Conservation (phyloP, 225 moss, liverwort and hornwort genomes). For the Thuidium tamariscinum region DNA sequence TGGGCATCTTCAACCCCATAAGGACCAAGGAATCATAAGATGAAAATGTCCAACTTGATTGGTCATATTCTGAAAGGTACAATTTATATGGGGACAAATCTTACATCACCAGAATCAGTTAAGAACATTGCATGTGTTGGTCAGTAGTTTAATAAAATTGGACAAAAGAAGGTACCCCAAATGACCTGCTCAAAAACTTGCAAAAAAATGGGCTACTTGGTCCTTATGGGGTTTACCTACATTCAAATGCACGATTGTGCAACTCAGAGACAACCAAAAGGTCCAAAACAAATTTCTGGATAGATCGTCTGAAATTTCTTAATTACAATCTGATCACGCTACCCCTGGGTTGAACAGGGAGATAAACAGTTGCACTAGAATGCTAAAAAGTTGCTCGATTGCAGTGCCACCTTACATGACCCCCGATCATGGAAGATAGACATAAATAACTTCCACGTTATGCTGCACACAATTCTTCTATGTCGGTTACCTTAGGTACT, state of each 20-base stretch:
- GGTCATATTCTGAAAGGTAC: not conserved
- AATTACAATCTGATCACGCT: not conserved
- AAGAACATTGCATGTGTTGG: not conserved
- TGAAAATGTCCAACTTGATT: not conserved
- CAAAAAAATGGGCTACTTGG: not conserved
- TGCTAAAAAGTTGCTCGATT: not conserved
- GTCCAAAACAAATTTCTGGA: not conserved
- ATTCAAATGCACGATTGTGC: not conserved
- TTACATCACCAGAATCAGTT: not conserved
- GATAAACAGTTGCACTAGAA: not conserved
- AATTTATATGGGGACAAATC: not conserved
- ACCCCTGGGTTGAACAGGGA: not conserved
- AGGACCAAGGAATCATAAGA: not conserved
- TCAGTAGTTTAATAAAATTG: not conserved
- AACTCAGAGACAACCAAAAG: not conserved
- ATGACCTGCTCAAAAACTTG: not conserved
- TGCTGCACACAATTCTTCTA: constrained; percentile 30
- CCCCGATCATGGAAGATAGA: not conserved
- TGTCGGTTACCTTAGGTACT: constrained; percentile 20
- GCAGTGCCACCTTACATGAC: not conserved
- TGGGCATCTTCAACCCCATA: not conserved
- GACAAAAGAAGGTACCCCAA: not conserved
- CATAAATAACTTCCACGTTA: not conserved
- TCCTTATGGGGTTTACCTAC: not conserved
- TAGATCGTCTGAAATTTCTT: not conserved